Evolutionary conservation across 331 rosid species (phyloP), one percentile per base, ranked within the genome.

Genomic region (Malus hybrid): DNA sequence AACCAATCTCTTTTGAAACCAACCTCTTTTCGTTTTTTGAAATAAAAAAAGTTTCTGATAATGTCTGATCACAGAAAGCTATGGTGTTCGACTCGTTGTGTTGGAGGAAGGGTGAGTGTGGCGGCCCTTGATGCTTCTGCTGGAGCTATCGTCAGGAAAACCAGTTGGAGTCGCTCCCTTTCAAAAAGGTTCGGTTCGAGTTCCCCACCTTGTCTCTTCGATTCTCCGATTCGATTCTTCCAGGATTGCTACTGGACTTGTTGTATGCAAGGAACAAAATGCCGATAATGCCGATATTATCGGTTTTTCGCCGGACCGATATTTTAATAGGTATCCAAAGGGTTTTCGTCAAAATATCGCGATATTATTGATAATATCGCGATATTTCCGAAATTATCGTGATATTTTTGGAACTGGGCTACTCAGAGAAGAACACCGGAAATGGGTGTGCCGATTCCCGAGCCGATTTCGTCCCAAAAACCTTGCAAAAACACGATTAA

Each of bases 81-180:
- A 3, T 6, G 83, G 36, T 75, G 79, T 76, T 57, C 79, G 5
- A 60, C 31, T 60, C 72, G 75, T 32, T 74, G 31, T 20, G 80
- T 55, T 52, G 67, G 19, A 62, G 67, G 19, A 62, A 85, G 96
- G 69, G 81, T 63, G 34, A 90, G 93, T 81, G 75, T 94, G 65
- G 95, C 75, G 31, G 84, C 48, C 48, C 0, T 10, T 42, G 48
- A 42, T 42, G 48, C 87, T 16, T 90, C 66, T 46, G 79, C 31
- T 18, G 91, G 36, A 10, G 74, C n/a, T 65, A 65, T 83, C 3
- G 76, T 32, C 65, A 88, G 89, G 70, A 80, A 97, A 75, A 85
- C 87, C 69, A 91, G 97, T 84, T 94, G 99, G 97, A 94, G 82
- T 36, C 95, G 98, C 27, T 75, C 90, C 32, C 98, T 94, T 50